phyloP scores from a whole-genome alignment of 148 eudicot genomes.

The Rhododendron mucronatum region DNA sequence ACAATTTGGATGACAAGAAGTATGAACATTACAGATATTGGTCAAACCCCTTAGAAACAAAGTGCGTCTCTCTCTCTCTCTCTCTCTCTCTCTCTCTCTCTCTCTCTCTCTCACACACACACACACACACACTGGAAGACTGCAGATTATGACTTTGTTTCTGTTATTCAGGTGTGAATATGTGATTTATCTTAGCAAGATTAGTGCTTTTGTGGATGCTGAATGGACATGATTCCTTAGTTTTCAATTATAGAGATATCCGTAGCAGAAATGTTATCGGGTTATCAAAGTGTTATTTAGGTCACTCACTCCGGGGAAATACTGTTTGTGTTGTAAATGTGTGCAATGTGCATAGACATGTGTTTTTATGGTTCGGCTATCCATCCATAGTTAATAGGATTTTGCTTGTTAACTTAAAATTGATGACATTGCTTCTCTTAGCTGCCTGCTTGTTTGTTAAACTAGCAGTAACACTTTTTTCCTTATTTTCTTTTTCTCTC shows the following conservation, averaged over 20 bases:
- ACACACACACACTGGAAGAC: background rate
- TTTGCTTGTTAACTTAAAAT: background rate
- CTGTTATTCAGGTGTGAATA: background rate
- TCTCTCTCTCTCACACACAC: background rate
- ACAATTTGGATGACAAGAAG: slow-evolving; percentile 67
- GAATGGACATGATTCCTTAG: background rate
- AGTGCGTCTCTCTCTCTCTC: slow-evolving; percentile 24
- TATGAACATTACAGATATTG: slow-evolving; percentile 73
- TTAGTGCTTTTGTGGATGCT: background rate
- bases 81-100: slow-evolving; percentile 9
- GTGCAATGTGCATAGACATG: background rate
- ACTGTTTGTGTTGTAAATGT: background rate
- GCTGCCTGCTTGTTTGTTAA: background rate
- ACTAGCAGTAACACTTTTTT: background rate
- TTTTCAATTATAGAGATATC: background rate
- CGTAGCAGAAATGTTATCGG: background rate
- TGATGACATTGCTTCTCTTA: background rate
- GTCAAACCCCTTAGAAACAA: slow-evolving; percentile 90
- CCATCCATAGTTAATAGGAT: background rate
- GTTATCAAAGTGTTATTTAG: background rate
- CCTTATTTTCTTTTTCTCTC: background rate
- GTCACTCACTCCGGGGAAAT: background rate
- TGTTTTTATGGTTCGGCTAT: background rate
- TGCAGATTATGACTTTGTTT: background rate
- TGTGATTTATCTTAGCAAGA: background rate